These are phyloP conservation scores for Bassia scoparia DNA, from an alignment of 148 eudicot species.

Conservation along the genomic window DNA sequence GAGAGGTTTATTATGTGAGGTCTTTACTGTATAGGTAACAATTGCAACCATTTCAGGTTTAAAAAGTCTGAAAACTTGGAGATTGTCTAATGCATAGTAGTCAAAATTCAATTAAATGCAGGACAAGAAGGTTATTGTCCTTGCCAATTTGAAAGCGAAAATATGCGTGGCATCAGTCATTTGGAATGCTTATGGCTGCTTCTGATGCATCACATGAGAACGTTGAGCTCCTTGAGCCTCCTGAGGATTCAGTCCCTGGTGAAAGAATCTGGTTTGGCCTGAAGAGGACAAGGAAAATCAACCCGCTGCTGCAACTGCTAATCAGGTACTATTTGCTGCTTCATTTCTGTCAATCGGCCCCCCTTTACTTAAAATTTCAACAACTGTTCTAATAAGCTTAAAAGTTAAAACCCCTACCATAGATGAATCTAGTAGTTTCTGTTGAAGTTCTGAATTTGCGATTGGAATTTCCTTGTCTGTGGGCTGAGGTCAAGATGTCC, in stretches of 20 bases:
- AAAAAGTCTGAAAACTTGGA: background rate
- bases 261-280: conserved; percentile 94
- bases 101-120: conserved; percentile 31
- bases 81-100: background rate
- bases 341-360: background rate
- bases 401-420: background rate
- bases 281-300: conserved; percentile 64
- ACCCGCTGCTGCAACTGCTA: conserved; percentile 69
- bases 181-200: conserved; percentile 99
- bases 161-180: conserved; percentile 91
- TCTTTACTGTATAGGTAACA: background rate
- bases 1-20: background rate
- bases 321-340: conserved; percentile 50
- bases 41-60: background rate
- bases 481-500: background rate
- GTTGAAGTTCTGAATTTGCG: background rate
- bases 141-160: conserved; percentile 91
- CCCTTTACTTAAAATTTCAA: background rate
- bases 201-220: conserved; percentile 92
- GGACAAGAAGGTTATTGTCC: conserved; percentile 70
- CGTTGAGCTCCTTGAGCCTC: conserved; percentile 93
- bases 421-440: background rate
- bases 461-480: background rate
- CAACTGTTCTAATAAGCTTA: background rate
- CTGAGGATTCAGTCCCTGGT: conserved; percentile 74